Conservation (phyloP, 345 rosid genomes). For the Diplotaxis tenuifolia region DNA sequence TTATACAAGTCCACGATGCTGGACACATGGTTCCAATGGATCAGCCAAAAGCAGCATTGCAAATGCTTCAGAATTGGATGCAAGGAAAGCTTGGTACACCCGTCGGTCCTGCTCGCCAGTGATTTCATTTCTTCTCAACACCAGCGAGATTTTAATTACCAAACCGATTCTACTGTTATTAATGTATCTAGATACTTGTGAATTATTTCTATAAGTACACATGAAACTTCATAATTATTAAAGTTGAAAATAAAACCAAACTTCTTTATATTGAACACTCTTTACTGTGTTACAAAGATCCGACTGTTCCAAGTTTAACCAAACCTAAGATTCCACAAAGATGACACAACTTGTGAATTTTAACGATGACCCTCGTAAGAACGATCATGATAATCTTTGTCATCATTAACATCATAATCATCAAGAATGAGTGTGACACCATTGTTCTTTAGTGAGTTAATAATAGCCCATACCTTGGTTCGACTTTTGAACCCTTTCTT, state of each 20-base stretch:
- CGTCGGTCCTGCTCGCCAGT: slow-evolving; percentile 45
- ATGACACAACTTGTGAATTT: background rate
- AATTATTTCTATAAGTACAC: slow-evolving; percentile 15
- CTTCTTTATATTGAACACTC: background rate
- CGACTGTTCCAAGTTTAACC: background rate
- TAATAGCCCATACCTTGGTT: slow-evolving; percentile 54
- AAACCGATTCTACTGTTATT: background rate
- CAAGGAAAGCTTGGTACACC: no score
- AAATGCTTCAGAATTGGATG: no score
- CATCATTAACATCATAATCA: no score
- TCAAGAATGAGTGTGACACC: slow-evolving; percentile 65
- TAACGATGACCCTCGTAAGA: slow-evolving; percentile 16
- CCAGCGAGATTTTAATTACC: no score
- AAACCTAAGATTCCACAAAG: slow-evolving; percentile 2
- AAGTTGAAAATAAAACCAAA: background rate
- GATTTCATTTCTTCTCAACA: background rate
- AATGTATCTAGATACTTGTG: no score
- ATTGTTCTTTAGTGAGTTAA: slow-evolving; percentile 65
- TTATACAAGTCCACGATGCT: no score
- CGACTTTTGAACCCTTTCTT: slow-evolving; percentile 87
- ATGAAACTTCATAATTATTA: no score
- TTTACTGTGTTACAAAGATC: slow-evolving; percentile 7
- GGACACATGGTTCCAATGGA: no score
- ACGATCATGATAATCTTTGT: slow-evolving; percentile 25
- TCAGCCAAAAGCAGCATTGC: no score